A percentile compares a stretch with the other conserved stretches of the same genome.
These are phyloP conservation scores for Eucalyptus cloeziana DNA, from an alignment of 345 rosid species.

Conservation along the genomic window DNA sequence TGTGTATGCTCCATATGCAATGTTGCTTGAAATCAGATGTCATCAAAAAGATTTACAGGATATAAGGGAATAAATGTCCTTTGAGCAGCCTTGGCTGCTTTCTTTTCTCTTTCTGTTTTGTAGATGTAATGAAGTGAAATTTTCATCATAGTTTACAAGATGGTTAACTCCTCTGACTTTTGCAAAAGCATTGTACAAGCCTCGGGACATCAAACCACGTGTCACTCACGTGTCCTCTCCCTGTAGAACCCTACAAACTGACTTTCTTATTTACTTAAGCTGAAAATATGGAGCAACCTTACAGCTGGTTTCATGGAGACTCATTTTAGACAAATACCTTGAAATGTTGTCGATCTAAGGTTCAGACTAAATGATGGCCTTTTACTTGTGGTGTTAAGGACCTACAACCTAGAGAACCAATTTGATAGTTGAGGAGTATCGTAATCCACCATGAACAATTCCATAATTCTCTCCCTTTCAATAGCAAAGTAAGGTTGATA, in stretches of 20 bases:
- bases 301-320: not conserved
- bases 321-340: not conserved
- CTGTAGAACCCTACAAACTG: not conserved
- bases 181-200: not conserved
- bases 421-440: not conserved
- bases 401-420: not conserved
- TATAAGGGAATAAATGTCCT: not conserved
- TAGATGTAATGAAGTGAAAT: not conserved
- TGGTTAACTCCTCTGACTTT: not conserved
- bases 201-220: not conserved
- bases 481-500: not conserved
- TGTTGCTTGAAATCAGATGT: not conserved
- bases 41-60: not conserved
- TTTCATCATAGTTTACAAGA: not conserved
- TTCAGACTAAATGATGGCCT: not conserved
- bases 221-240: not conserved
- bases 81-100: not conserved
- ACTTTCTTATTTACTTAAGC: not conserved
- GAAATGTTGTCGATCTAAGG: not conserved
- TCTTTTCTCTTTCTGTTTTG: not conserved
- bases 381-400: not conserved
- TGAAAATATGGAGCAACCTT: not conserved
- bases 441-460: not conserved
- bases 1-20: not conserved
- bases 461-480: not conserved